Evolutionary conservation across 2,329 filamentous ascomycete species (phyloP), one percentile per base, ranked within the genome.

Genomic region (Aureobasidium leucospermi): DNA sequence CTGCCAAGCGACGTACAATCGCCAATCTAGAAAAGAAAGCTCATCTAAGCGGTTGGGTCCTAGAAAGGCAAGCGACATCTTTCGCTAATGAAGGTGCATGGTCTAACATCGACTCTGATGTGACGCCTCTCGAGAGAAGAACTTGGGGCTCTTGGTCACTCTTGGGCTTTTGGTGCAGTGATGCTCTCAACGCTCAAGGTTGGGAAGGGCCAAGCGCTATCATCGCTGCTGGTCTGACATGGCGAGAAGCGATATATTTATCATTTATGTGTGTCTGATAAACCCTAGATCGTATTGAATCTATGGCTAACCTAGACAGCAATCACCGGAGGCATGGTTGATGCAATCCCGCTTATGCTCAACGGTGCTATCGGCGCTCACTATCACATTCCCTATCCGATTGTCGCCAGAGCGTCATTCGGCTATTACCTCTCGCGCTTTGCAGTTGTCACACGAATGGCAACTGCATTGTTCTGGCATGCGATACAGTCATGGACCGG

Each of bases 401-500:
- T 84, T 7, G 76, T 81, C 19, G 77, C 78, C 0, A 77, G 81
- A 52, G 78, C 80, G 3, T 78, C 75, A 53, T 84, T 80, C 74
- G 81, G 81, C 0, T 83, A 82, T 70, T 82, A 77, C 74, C 79
- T 81, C 58, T 79, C 78, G 19, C 80, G 81, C 65, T 71, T 83
- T 42, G 76, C 79, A 23, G 79, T 83, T 55, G 65, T 83, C 6
- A 80, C 78, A 0, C 75, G 81, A 8, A 74, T 77, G 43, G 78
- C 83, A 58, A 76, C 83, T 3, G 81, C 80, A 4, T 67, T 83
- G n/a, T 82, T 84, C 70, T 84, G 81, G 86, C 83, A 86, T 59
- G 83, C 84, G 0, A 85, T 88, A 46, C 83, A 87, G 64, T 83
- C 81, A 39, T 82, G 83, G 62, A 85, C 85, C 63, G 84, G 85